Evolutionary conservation across 805 yeast genomes (phyloP), one percentile per base, ranked within the genome.

Genomic region (Metschnikowia kofuensis): DNA sequence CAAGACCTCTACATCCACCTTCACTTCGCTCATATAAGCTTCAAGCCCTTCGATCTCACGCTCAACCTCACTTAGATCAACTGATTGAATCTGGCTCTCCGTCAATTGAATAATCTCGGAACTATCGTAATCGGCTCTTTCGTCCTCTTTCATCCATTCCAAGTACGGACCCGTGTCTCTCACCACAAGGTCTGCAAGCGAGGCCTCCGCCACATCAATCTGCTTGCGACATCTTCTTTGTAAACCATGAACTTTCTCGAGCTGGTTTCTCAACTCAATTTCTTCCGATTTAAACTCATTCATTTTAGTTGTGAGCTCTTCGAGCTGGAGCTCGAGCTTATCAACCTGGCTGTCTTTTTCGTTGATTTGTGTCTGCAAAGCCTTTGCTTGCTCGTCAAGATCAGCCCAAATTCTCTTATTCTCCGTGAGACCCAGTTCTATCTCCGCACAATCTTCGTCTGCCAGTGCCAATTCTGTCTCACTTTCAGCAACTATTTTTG

Each of bases 1-100:
- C 41, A 92, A 70, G 2, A 88, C 79, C 48, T 86, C 91, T 49
- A 85, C 74, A 62, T 92, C 92, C 4, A 84, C 84, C 48, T 75
- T 77, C 7, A 83, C 78, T 13, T 74, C 74, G 5, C 77, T 77
- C 58, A 87, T 69, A 52, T 77, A 77, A 2, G 69, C 72, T 54
- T 86, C 84, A 14, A 89, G 62, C 32, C 68, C 72, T 5, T 59
- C 78, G 38, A 88, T 77, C 41, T 82, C 83, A 0, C 61, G 62
- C 43, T 78, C 77, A 28, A 87, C 62, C 6, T 60, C 61, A 6
- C 76, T 80, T 27, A 77, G 54, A 59, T 87, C 76, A 16, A 83
- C 52, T 0, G 63, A 62, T 1, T 65, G 62, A 4, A 87, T 59
- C 52, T 85, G 84, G 27, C 78, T 84, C 5, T 72, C 78, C 1